A percentile compares a stretch with the other conserved stretches of the same genome.
These are phyloP conservation scores for Echium plantagineum DNA, from an alignment of 257 asterid species.

Conservation along the genomic window DNA sequence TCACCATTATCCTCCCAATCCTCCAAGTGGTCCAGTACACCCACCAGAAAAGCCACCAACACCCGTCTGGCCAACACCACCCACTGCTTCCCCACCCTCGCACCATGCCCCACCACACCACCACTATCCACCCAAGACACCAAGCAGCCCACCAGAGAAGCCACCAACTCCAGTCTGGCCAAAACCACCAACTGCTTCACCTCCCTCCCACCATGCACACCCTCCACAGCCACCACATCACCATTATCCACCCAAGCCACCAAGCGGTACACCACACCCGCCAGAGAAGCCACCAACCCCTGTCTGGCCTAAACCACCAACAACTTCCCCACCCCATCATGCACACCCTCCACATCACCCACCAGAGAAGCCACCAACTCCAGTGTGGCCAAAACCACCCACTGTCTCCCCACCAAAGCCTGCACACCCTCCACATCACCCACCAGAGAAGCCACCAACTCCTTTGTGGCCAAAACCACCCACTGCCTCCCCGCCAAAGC, in stretches of 20 bases:
- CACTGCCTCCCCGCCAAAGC: constrained; percentile 7
- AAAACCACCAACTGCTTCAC: constrained; percentile 12
- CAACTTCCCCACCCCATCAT: constrained; percentile 18
- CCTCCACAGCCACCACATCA: constrained; percentile 15
- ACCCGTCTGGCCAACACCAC: background rate
- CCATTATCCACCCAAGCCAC: constrained; percentile 10
- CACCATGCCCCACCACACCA: constrained; percentile 18
- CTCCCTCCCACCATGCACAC: constrained; percentile 16
- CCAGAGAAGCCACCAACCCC: constrained; percentile 3
- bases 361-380: constrained; percentile 2
- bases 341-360: constrained; percentile 12
- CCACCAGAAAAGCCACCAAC: constrained; percentile 6
- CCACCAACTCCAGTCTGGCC: too few species aligned
- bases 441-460: constrained; percentile 6
- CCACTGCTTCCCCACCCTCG: constrained; percentile 5
- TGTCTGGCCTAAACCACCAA: background rate
- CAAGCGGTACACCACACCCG: background rate
- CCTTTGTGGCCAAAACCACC: constrained; percentile 6
- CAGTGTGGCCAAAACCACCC: constrained; percentile 5
- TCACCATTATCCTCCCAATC: constrained; percentile 13
- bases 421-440: constrained; percentile 5
- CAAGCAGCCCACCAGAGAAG: too few species aligned
- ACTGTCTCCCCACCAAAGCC: constrained; percentile 7
- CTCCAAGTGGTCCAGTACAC: background rate
- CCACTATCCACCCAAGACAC: constrained; percentile 10